These are phyloP conservation scores for Wallemia ichthyophaga DNA, from an alignment of 1,284 basidiomycete species.

Conservation along the genomic window DNA sequence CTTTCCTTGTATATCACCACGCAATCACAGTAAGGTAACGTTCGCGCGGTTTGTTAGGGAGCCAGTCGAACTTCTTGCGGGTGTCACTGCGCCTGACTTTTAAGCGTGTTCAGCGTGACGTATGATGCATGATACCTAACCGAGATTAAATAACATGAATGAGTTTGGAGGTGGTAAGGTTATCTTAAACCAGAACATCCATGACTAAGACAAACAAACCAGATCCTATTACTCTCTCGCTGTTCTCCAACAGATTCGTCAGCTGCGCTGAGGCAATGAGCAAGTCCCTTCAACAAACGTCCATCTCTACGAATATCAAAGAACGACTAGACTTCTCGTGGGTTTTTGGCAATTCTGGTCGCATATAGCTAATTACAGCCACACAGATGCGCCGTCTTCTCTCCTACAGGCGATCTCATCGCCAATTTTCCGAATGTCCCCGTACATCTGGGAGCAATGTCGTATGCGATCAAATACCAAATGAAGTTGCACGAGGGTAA, in stretches of 20 bases:
- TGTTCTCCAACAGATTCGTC: conserved; percentile 80
- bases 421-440: conserved; percentile 45
- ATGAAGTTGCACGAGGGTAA: conserved; percentile 37
- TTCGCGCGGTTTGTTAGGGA: too few relatives aligned
- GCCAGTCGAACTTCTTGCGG: too few relatives aligned
- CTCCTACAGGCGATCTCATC: conserved; percentile 63
- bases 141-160: too few relatives aligned
- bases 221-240: conserved; percentile 59
- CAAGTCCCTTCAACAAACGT: conserved; percentile 55
- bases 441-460: conserved; percentile 19
- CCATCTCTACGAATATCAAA: conserved; percentile 46
- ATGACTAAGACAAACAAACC: conserved; percentile 15
- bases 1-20: too few relatives aligned
- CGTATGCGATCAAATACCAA: conserved; percentile 49
- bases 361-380: conserved; percentile 10
- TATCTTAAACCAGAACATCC: neutral
- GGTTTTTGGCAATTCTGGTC: conserved; percentile 6
- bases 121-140: too few relatives aligned
- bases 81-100: too few relatives aligned
- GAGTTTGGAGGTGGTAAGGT: too few relatives aligned
- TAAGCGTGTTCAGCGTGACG: too few relatives aligned
- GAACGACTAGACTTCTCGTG: conserved; percentile 10
- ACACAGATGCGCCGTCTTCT: conserved; percentile 44
- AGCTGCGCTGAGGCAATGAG: conserved; percentile 81
- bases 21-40: too few relatives aligned